Base-by-base conservation (phyloP, 192 early-diverging fungal genomes). In the Cetraspora pellucida region DNA sequence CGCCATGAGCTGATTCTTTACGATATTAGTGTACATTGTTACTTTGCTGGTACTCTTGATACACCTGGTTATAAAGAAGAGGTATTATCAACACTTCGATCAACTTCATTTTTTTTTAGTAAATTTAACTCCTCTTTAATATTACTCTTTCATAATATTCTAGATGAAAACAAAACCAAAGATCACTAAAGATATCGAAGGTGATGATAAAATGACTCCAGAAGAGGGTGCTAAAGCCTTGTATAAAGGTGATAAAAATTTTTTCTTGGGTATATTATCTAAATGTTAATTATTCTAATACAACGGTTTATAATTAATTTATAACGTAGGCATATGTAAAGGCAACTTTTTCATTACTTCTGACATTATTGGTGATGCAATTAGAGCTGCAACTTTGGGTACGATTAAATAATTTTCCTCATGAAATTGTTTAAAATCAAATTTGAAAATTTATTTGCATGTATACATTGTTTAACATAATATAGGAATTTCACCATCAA, bases 131-230 rank as follows among this genome's bases (percentile, higher is more conserved):
- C 8, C 57, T 64, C 25, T 37, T 65, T 13, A 50, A 10, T 59
- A 71, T n/a, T 58, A 77, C 14, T 50, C 37, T 44, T 27, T 31
- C 7, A 13, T 65, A 27, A 75, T 68, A 3, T 74, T 44, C n/a
- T 82, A 88, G 89, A 93, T 92, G 73, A 65, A 87, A 81, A 92
- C 89, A 3, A 93, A 93, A 80, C 92, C 91, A 30, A 58, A 88
- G 54, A 76, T 93, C 7, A 92, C 92, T 0, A 87, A 85, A 54
- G 83, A 88, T 37, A 90, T 93, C 58, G 92, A 93, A 75, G 92
- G 92, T 23, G 81, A 82, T 2, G 86, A 89, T 68, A 82, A 87
- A 7, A 66, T 87, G 79, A 86, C 88, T 10, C 86, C 91, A 1
- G 88, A 89, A 31, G 81, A 89, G 75, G 90, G 88, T 21, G 85